Conservation (phyloP, 305 asterid genomes). For the Solanum hybrid region DNA sequence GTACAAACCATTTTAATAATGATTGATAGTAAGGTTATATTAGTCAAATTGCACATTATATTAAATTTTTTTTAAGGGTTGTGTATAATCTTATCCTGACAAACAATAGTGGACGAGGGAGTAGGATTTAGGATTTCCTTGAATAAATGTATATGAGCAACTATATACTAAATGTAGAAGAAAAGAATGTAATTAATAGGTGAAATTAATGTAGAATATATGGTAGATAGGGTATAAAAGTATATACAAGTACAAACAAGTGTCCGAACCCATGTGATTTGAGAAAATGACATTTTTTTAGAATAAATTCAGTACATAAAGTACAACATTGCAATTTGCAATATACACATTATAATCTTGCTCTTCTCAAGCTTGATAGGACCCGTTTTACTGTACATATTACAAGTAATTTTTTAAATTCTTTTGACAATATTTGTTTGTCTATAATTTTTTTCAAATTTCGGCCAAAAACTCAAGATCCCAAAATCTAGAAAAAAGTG, state of each 20-base stretch:
- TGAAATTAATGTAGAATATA: background rate
- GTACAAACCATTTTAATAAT: too few species aligned
- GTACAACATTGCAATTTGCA: background rate
- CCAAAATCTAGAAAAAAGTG: background rate
- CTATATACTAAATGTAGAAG: background rate
- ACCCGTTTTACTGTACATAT: background rate
- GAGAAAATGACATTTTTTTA: background rate
- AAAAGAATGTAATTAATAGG: background rate
- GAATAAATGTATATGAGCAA: background rate
- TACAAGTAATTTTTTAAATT: background rate
- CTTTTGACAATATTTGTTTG: background rate
- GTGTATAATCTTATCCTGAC: too few species aligned
- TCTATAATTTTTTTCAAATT: too few species aligned
- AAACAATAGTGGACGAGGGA: too few species aligned
- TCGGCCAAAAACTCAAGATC: background rate
- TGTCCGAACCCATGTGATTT: background rate
- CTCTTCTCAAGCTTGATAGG: background rate
- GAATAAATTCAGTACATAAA: background rate
- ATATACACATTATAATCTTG: background rate
- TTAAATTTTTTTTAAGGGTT: too few species aligned
- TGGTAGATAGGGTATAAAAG: background rate
- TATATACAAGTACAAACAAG: background rate
- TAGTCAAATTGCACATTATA: too few species aligned
- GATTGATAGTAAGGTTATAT: too few species aligned
- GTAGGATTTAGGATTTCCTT: background rate